A percentile compares a stretch with the other conserved stretches of the same genome.
These are phyloP conservation scores for Rosa chinensis DNA, from an alignment of 306 rosid genomes.

Conservation along the genomic window DNA sequence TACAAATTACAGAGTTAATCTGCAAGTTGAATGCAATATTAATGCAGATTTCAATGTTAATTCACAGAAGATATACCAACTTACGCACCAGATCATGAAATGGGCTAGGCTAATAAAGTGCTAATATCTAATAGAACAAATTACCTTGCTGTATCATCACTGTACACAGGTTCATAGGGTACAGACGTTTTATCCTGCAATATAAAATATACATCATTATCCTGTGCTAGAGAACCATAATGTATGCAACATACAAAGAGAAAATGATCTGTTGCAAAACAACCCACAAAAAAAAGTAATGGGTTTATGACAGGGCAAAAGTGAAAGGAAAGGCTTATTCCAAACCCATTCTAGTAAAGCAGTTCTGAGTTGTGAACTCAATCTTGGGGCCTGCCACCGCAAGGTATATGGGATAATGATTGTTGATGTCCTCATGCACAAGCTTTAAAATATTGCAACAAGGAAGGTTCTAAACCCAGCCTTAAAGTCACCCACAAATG, in stretches of 20 bases:
- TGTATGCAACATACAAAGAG: slow-evolving; percentile 1
- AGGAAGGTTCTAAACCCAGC: not conserved
- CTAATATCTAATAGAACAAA: not conserved
- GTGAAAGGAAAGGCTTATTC: not conserved
- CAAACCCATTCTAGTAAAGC: not conserved
- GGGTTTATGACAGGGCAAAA: not conserved
- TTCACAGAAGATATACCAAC: not conserved
- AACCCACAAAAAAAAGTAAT: not conserved
- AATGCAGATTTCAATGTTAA: not conserved
- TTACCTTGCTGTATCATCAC: slow-evolving; percentile 55
- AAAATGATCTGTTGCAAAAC: not conserved
- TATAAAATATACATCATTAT: slow-evolving; percentile 2
- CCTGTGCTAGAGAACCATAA: not conserved
- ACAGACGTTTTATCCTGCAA: slow-evolving; percentile 43
- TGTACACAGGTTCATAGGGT: slow-evolving; percentile 46
- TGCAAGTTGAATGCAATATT: not conserved
- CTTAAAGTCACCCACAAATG: not conserved
- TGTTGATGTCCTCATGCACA: not conserved
- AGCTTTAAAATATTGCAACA: not conserved
- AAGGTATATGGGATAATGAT: not conserved
- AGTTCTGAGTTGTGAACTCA: not conserved
- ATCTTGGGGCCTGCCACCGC: not conserved
- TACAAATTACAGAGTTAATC: not conserved
- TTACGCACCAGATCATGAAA: not conserved
- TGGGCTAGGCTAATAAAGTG: not conserved